Percentiles rank a stretch among this genome's conserved stretches.
phyloP scores from a whole-genome alignment of 2,329 filamentous ascomycete genomes.

The Talaromyces funiculosus region DNA sequence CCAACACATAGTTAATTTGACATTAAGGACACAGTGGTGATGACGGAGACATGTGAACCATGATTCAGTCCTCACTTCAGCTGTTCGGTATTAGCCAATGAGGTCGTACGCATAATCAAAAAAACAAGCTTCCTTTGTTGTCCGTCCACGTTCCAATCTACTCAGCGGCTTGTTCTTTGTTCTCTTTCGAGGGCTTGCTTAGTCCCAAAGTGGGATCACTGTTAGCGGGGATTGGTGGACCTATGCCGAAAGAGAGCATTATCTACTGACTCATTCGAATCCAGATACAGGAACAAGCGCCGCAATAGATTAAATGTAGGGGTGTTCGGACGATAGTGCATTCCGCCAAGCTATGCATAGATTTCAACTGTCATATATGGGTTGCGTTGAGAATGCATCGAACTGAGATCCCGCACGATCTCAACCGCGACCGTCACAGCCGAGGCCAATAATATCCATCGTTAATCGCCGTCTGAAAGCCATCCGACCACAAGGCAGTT shows the following conservation, averaged over 20 bases:
- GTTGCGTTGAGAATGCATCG: background rate
- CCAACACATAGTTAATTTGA: background rate
- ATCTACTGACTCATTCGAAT: background rate
- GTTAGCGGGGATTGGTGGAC: background rate
- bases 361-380: background rate
- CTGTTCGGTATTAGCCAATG: background rate
- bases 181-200: background rate
- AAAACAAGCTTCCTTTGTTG: constrained; percentile 10
- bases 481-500: background rate
- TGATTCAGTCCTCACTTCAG: background rate
- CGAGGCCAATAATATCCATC: constrained; percentile 8
- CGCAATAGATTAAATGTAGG: background rate
- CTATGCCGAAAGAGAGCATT: background rate
- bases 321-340: background rate
- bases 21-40: background rate
- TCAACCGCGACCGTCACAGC: constrained; percentile 10
- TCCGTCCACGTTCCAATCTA: background rate
- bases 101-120: background rate
- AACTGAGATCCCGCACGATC: constrained; percentile 8
- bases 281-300: background rate
- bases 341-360: background rate
- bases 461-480: constrained; percentile 11
- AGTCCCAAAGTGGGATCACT: background rate
- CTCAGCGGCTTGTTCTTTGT: constrained; percentile 10
- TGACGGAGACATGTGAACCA: background rate